Evolutionary conservation across 345 rosid genomes (phyloP).

Genomic region (Gossypium thurberi): DNA sequence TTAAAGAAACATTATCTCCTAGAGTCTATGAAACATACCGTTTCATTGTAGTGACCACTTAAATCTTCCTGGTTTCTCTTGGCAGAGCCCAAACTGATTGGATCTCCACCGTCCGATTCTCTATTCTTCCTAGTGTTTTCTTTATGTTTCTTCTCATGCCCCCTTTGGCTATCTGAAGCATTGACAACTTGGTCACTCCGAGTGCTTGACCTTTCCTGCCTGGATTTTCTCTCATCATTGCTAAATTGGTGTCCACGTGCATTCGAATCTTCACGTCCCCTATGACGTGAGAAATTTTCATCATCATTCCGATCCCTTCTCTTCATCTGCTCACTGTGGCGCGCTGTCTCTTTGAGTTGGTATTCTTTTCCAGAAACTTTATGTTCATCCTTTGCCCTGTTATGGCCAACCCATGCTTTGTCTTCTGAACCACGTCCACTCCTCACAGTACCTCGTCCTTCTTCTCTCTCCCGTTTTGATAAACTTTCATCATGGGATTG

Average conservation of each 20-base stretch:
- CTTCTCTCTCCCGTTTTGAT: constrained; percentile 65
- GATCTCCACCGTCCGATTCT: constrained; percentile 60
- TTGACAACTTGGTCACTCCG: constrained; percentile 47
- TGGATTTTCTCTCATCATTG: constrained; percentile 58
- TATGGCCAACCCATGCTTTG: constrained; percentile 46
- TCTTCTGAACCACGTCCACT: constrained; percentile 71
- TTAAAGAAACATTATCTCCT: constrained; percentile 17
- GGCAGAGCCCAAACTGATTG: constrained; percentile 31
- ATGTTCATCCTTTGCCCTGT: constrained; percentile 56
- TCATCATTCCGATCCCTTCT: constrained; percentile 65
- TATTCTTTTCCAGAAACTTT: constrained; percentile 63
- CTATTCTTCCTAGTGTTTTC: constrained; percentile 57
- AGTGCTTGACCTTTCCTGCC: constrained; percentile 59
- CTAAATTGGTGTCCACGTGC: constrained; percentile 42
- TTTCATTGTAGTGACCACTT: constrained; percentile 50
- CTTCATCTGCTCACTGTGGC: constrained; percentile 61
- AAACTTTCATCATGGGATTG: constrained; percentile 51
- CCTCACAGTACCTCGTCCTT: constrained; percentile 44
- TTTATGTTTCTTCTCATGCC: constrained; percentile 55
- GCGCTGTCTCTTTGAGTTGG: constrained; percentile 50
- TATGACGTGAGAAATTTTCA: constrained; percentile 47
- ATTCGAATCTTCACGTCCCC: constrained; percentile 59
- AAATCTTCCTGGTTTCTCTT: constrained; percentile 68
- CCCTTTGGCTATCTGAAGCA: constrained; percentile 51
- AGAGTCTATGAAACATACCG: constrained; percentile 56